phyloP scores from a whole-genome alignment of 2,329 filamentous ascomycete genomes.

The Alternaria sp. region DNA sequence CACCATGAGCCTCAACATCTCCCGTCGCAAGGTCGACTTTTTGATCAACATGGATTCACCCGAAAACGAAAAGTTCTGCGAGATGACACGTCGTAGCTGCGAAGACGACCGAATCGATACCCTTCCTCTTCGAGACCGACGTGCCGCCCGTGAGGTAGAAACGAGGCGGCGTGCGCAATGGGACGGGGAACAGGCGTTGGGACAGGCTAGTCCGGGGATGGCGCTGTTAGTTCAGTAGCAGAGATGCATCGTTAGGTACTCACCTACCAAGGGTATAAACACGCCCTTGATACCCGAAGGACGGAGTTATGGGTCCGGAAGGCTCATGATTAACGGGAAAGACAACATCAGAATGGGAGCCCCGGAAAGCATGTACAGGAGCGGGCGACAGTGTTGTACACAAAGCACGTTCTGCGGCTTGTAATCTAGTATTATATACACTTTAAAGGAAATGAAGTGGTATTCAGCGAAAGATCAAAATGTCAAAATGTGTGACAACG shows the following conservation, averaged over 20 bases:
- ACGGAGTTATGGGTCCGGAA: neutral
- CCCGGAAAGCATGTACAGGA: neutral
- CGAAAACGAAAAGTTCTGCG: neutral
- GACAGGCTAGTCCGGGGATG: neutral
- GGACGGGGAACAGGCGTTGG: neutral
- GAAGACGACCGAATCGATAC: neutral
- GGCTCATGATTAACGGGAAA: neutral
- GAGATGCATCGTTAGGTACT: neutral
- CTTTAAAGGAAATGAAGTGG: neutral
- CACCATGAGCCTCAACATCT: neutral
- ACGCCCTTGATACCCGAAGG: neutral
- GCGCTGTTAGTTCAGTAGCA: neutral
- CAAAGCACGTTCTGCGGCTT: neutral
- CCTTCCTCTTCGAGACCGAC: neutral
- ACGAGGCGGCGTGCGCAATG: neutral
- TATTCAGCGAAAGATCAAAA: neutral
- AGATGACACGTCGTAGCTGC: neutral
- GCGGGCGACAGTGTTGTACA: neutral
- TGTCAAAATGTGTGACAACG: neutral
- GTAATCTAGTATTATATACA: neutral
- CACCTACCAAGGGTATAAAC: neutral
- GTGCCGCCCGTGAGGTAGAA: neutral
- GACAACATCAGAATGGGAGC: neutral
- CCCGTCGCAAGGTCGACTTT: neutral
- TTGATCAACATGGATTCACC: neutral